A percentile compares a stretch with the other conserved stretches of the same genome.
These are phyloP conservation scores for Geoglossum cookeanum DNA, from an alignment of 2,329 filamentous ascomycete genomes.

Conservation along the genomic window DNA sequence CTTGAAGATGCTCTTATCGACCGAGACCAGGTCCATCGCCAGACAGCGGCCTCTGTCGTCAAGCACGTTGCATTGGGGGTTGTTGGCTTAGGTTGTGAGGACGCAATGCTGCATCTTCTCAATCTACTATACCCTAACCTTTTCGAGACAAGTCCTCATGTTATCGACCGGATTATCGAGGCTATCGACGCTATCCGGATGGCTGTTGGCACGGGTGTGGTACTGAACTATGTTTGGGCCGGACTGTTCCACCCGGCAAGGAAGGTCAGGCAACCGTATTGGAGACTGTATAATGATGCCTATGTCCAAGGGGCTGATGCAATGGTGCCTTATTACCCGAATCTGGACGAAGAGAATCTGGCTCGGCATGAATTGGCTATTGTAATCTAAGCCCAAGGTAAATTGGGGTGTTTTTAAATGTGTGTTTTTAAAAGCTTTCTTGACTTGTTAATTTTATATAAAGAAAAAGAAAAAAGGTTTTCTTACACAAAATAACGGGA, in stretches of 20 bases:
- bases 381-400: constrained; percentile 39
- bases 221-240: constrained; percentile 97
- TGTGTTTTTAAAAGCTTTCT: not conserved
- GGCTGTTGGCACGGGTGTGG: constrained; percentile 75
- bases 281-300: constrained; percentile 90
- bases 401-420: not conserved
- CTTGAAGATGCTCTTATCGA: constrained; percentile 96
- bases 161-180: constrained; percentile 94
- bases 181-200: constrained; percentile 92
- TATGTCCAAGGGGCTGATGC: constrained; percentile 87
- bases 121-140: constrained; percentile 93
- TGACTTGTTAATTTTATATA: not conserved
- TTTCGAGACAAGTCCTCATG: constrained; percentile 94
- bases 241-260: constrained; percentile 91
- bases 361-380: constrained; percentile 68
- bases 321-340: constrained; percentile 92
- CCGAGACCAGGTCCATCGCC: constrained; percentile 90
- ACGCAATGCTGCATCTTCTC: constrained; percentile 93
- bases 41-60: constrained; percentile 89
- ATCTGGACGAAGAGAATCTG: constrained; percentile 60
- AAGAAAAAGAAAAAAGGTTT: not conserved
- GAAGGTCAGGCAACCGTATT: constrained; percentile 88
- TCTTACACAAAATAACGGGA: too few species aligned
- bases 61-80: constrained; percentile 96
- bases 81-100: constrained; percentile 92